phyloP scores from a whole-genome alignment of 257 asterid genomes.

The Jasminum sambac region DNA sequence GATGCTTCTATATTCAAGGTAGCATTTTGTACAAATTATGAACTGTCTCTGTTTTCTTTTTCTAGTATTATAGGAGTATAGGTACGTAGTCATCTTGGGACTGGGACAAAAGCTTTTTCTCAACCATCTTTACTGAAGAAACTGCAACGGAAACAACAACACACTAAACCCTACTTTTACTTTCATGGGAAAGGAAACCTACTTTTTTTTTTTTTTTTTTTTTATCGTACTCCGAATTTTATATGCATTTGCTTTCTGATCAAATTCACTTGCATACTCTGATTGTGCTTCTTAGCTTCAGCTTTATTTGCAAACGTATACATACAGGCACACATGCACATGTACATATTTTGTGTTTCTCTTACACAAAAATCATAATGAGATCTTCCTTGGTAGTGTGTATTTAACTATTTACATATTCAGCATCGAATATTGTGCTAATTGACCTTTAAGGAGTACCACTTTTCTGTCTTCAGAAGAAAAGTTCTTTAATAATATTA shows the following conservation, averaged over 20 bases:
- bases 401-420: not conserved
- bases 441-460: not conserved
- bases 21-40: not conserved
- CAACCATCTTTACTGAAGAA: not conserved
- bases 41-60: too few relatives aligned
- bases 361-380: constrained; percentile 21
- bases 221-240: constrained; percentile 3
- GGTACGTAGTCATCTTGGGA: not conserved
- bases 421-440: not conserved
- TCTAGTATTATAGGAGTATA: too few relatives aligned
- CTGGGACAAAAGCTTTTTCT: not conserved
- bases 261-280: constrained; percentile 4
- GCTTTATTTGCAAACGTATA: constrained; percentile 17
- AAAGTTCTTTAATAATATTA: not conserved
- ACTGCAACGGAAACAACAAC: constrained; percentile 3
- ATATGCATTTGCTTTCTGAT: not conserved
- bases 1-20: not conserved
- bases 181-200: constrained; percentile 1
- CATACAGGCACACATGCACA: too few relatives aligned
- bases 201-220: not conserved
- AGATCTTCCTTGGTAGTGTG: constrained; percentile 30
- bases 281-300: constrained; percentile 10
- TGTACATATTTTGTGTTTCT: not conserved
- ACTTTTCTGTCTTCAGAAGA: not conserved
- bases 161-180: constrained; percentile 1